Percentiles rank a stretch among this genome's conserved stretches.
Conservation (phyloP, 1,284 basidiomycete species). For the Malassezia psittaci region DNA sequence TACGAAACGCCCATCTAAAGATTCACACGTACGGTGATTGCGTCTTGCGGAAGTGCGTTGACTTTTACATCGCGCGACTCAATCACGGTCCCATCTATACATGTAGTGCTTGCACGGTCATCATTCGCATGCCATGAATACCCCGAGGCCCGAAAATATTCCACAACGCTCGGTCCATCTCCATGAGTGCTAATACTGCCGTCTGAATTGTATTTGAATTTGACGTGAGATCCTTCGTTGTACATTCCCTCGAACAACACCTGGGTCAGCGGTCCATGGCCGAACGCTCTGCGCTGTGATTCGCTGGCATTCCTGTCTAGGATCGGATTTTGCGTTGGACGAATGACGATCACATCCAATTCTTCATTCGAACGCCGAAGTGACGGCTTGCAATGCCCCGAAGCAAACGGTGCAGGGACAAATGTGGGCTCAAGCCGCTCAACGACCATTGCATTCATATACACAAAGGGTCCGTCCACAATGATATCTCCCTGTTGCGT, state of each 20-base stretch:
- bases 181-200: constrained; percentile 30
- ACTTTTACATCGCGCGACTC: neutral
- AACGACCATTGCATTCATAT: constrained; percentile 69
- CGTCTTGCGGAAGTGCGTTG: neutral
- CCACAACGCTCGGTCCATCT: constrained; percentile 59
- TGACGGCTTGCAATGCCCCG: neutral
- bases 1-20: neutral
- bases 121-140: constrained; percentile 61
- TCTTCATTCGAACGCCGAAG: constrained; percentile 43
- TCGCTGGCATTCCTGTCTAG: neutral
- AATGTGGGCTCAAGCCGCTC: constrained; percentile 74
- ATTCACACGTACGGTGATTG: neutral
- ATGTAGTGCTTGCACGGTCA: constrained; percentile 4
- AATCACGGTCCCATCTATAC: constrained; percentile 17
- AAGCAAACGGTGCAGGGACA: constrained; percentile 59
- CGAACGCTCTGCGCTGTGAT: constrained; percentile 11
- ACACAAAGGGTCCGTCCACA: constrained; percentile 61
- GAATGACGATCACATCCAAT: constrained; percentile 71
- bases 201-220: constrained; percentile 18
- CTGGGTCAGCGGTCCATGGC: constrained; percentile 14
- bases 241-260: constrained; percentile 36
- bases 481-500: neutral
- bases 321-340: constrained; percentile 55
- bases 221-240: constrained; percentile 27
- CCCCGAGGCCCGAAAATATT: constrained; percentile 67